A percentile compares a stretch with the other conserved stretches of the same genome.
Conservation (phyloP, 1,284 basidiomycete species). For the Cryptococcus deneoformans region DNA sequence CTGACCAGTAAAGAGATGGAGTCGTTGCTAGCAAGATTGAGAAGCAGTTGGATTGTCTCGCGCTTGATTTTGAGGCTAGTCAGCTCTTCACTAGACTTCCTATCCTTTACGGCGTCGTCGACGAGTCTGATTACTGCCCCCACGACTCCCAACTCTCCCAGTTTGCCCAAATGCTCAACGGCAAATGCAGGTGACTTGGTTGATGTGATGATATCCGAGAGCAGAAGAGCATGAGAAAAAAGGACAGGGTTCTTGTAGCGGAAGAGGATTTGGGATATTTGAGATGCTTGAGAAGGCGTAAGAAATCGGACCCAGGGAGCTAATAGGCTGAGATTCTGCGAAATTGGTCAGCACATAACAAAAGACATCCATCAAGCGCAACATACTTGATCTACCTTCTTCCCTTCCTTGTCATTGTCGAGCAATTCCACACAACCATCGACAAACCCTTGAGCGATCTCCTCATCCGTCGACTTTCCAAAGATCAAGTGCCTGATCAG, state of each 20-base stretch:
- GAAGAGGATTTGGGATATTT: constrained; percentile 10
- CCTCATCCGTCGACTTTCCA: constrained; percentile 10
- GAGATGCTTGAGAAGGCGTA: constrained; percentile 11
- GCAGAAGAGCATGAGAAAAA: background rate
- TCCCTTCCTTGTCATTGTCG: constrained; percentile 23
- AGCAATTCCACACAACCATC: constrained; percentile 16
- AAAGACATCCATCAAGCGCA: too few relatives aligned
- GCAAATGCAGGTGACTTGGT: constrained; percentile 13
- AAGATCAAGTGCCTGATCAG: constrained; percentile 3
- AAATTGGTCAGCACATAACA: background rate
- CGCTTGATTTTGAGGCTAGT: constrained; percentile 11
- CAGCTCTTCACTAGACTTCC: background rate
- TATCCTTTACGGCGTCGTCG: background rate
- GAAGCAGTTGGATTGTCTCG: constrained; percentile 13
- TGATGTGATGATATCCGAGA: constrained; percentile 9
- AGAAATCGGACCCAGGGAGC: constrained; percentile 36
- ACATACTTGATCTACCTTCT: constrained; percentile 16
- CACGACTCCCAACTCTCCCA: constrained; percentile 3
- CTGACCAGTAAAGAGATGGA: constrained; percentile 16
- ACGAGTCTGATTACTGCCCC: constrained; percentile 2
- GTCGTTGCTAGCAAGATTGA: constrained; percentile 8
- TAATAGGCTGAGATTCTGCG: constrained; percentile 19
- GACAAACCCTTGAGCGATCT: constrained; percentile 25
- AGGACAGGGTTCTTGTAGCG: background rate
- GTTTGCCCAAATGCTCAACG: constrained; percentile 11